Base-by-base conservation (phyloP, 306 rosid genomes). In the Purshia tridentata region DNA sequence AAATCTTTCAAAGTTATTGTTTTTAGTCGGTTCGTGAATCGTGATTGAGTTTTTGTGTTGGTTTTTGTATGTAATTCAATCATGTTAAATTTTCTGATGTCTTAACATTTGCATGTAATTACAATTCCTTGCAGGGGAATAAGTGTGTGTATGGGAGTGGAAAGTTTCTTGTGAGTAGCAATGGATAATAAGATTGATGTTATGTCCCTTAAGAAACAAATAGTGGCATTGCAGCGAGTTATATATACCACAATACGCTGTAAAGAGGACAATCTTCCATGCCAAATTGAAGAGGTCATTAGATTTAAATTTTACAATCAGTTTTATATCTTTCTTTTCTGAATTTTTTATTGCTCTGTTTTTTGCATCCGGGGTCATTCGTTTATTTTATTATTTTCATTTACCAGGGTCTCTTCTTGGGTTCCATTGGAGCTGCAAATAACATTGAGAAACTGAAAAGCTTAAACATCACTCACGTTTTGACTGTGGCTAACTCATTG, bases 351-450 rank as follows among this genome's bases (percentile, higher is more conserved):
- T 8, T 40, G n/a, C 60, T 4, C 16, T 53, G 46, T 20, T 49
- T 76, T 52, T 55, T 23, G 53, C 46, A 9, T 48, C 12, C 4
- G 41, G 39, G 9, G 12, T 23, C n/a, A 37, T 52, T 70, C 59
- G 49, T 13, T 56, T 16, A 0, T 62, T 37, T 2, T 37, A 4
- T 77, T 10, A 14, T 69, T 73, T 63, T 60, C n/a, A 9, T 67
- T 48, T 67, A 5, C 49, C 84, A 93, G 98, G 89, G 91, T 78
- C 84, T 93, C 67, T 93, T 76, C 86, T 70, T 93, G 86, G 99
- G 96, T 75, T 89, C 99, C 9, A 9, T 86, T 74, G 86, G 86
- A 78, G 76, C 96, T 77, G 95, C 95, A 8, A 18, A 47, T 58
- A 85, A 94, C 83, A 86, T 75, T 79, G 72, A 15, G 53, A 79